Conservation (phyloP, 2,329 filamentous ascomycete genomes). For the Colletotrichum spinosum region DNA sequence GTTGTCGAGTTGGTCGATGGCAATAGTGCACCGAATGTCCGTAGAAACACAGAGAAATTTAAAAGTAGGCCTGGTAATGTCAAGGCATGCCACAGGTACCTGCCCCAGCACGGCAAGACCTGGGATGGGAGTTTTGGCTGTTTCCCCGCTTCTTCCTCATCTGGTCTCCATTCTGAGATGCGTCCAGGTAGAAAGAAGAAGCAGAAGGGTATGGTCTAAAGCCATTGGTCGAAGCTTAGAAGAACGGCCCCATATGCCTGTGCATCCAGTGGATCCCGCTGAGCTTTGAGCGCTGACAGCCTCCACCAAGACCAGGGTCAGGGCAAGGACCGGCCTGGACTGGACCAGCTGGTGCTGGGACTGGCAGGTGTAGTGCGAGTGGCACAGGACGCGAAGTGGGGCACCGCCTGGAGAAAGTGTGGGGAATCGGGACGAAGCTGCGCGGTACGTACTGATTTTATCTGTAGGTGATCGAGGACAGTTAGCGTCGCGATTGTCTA, state of each 20-base stretch:
- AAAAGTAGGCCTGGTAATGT: too few relatives aligned
- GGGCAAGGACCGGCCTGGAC: slow-evolving; percentile 17
- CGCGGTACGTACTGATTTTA: slow-evolving; percentile 6
- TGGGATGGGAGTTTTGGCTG: neutral
- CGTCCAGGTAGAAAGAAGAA: slow-evolving; percentile 15
- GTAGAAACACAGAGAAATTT: too few relatives aligned
- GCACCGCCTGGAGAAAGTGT: slow-evolving; percentile 33
- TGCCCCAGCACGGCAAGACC: too few relatives aligned
- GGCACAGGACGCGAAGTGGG: slow-evolving; percentile 16
- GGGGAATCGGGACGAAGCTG: slow-evolving; percentile 24
- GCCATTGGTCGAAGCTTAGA: slow-evolving; percentile 16
- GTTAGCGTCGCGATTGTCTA: neutral
- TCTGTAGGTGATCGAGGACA: slow-evolving; percentile 1
- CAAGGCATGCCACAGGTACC: too few relatives aligned
- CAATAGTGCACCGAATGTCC: too few relatives aligned
- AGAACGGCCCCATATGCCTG: slow-evolving; percentile 11
- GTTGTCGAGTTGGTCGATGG: too few relatives aligned
- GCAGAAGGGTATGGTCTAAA: neutral
- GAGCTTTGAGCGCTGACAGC: slow-evolving; percentile 19
- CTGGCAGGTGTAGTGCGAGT: slow-evolving; percentile 14
- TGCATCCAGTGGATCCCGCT: neutral
- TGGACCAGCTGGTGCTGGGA: slow-evolving; percentile 8
- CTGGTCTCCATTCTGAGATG: slow-evolving; percentile 16
- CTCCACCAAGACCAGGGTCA: too few relatives aligned
- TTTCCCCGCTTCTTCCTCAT: slow-evolving; percentile 21